Evolutionary conservation across 1,284 basidiomycete genomes (phyloP).

Genomic region (Baeospora myosura): DNA sequence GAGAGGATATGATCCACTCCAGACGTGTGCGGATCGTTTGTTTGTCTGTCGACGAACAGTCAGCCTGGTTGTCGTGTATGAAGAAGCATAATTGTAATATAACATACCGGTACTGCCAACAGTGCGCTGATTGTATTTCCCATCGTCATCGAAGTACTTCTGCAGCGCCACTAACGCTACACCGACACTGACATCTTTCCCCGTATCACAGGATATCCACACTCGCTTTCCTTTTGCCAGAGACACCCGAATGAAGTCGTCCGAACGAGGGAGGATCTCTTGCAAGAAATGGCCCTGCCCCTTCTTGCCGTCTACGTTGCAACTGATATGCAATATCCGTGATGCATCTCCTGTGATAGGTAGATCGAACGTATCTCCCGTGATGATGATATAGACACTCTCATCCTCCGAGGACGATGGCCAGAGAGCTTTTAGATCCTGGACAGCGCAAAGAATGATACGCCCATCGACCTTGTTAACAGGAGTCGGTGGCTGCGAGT

Average conservation of each 20-base stretch:
- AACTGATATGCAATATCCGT: slow-evolving; percentile 14
- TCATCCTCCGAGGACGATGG: background rate
- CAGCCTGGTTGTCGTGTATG: background rate
- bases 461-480: slow-evolving; percentile 31
- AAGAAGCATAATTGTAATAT: background rate
- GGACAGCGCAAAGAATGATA: slow-evolving; percentile 28
- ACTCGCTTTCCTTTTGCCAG: slow-evolving; percentile 31
- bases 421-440: too few species aligned
- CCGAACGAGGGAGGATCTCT: slow-evolving; percentile 39
- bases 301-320: slow-evolving; percentile 42
- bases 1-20: slow-evolving; percentile 74
- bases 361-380: too few species aligned
- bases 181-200: slow-evolving; percentile 58
- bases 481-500: slow-evolving; percentile 15
- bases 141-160: slow-evolving; percentile 50
- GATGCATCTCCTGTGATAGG: background rate
- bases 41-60: slow-evolving; percentile 30
- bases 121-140: slow-evolving; percentile 22
- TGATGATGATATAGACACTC: slow-evolving; percentile 5
- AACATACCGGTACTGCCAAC: slow-evolving; percentile 14
- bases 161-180: slow-evolving; percentile 52
- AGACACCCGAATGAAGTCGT: slow-evolving; percentile 38
- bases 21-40: slow-evolving; percentile 56
- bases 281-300: slow-evolving; percentile 46
- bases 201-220: slow-evolving; percentile 49